Evolutionary conservation across 208 protist species (phyloP).

Genomic region (Acanthamoeba triangularis): DNA sequence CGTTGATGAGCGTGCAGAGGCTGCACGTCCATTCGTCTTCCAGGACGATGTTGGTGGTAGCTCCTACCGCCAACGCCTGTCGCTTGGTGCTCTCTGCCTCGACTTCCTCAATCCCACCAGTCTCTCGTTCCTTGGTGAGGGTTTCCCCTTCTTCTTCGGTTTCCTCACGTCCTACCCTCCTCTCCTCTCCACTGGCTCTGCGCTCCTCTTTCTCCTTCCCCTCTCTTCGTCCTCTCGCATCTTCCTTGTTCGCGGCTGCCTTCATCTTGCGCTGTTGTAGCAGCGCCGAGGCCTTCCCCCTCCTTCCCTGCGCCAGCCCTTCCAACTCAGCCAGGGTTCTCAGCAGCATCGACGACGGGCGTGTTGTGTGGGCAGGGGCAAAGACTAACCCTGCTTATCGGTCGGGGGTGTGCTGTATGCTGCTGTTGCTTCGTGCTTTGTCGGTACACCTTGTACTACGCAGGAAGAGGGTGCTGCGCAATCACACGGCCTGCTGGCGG

Average conservation of each 20-base stretch:
- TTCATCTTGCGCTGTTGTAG: neutral
- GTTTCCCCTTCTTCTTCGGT: neutral
- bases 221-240: neutral
- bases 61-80: neutral
- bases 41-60: neutral
- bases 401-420: too few relatives aligned
- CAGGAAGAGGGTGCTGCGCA: too few relatives aligned
- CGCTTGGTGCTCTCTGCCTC: neutral
- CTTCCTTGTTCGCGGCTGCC: neutral
- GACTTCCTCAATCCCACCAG: neutral
- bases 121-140: neutral
- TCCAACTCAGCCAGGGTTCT: neutral
- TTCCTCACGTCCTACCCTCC: too few relatives aligned
- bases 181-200: neutral
- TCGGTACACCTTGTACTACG: too few relatives aligned
- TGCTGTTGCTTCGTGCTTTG: too few relatives aligned
- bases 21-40: neutral
- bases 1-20: constrained; percentile 22
- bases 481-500: neutral
- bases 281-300: neutral
- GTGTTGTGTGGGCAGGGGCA: too few relatives aligned
- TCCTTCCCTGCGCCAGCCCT: neutral
- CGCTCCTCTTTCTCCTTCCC: neutral
- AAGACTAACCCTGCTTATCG: too few relatives aligned
- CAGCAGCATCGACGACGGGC: too few relatives aligned